Percentiles rank a stretch among this genome's conserved stretches.
Evolutionary conservation across 1,284 basidiomycete genomes (phyloP).

Genomic region (Ceratobasidium sp.): DNA sequence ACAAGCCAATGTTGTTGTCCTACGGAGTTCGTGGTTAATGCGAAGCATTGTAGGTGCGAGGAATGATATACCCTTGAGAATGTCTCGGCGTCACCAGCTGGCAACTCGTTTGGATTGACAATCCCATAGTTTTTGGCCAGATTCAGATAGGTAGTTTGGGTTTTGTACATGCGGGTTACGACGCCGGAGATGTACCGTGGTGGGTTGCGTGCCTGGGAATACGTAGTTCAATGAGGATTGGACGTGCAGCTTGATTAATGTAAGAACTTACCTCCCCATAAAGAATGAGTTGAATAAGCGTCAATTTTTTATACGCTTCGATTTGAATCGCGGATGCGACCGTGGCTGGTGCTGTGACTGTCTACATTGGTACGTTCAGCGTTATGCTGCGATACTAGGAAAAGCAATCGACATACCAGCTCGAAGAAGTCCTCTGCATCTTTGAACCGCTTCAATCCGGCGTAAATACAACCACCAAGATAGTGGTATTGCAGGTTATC

Average conservation of each 20-base stretch:
- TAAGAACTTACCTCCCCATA: conserved; percentile 69
- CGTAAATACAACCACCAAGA: conserved; percentile 72
- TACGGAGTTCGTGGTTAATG: conserved; percentile 53
- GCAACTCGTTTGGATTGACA: conserved; percentile 62
- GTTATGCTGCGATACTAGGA: neutral
- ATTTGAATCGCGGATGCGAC: conserved; percentile 78
- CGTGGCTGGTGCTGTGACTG: conserved; percentile 67
- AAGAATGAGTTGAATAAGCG: conserved; percentile 78
- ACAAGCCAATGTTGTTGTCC: conserved; percentile 79
- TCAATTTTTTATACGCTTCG: conserved; percentile 86
- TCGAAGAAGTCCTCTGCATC: conserved; percentile 81
- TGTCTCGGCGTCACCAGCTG: conserved; percentile 66
- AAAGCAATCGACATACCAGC: conserved; percentile 60
- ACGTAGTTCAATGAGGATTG: neutral
- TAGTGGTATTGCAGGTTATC: conserved; percentile 86
- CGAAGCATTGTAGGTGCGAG: conserved; percentile 43
- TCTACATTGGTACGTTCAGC: neutral
- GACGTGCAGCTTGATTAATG: neutral
- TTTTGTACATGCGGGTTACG: conserved; percentile 71
- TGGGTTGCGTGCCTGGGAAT: conserved; percentile 21
- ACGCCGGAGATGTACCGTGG: conserved; percentile 48
- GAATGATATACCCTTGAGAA: conserved; percentile 65
- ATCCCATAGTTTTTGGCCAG: conserved; percentile 74
- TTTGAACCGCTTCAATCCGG: conserved; percentile 70
- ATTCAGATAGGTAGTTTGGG: conserved; percentile 66